These are phyloP conservation scores for Podila epigama DNA, from an alignment of 192 early-diverging fungal genomes.

Conservation along the genomic window DNA sequence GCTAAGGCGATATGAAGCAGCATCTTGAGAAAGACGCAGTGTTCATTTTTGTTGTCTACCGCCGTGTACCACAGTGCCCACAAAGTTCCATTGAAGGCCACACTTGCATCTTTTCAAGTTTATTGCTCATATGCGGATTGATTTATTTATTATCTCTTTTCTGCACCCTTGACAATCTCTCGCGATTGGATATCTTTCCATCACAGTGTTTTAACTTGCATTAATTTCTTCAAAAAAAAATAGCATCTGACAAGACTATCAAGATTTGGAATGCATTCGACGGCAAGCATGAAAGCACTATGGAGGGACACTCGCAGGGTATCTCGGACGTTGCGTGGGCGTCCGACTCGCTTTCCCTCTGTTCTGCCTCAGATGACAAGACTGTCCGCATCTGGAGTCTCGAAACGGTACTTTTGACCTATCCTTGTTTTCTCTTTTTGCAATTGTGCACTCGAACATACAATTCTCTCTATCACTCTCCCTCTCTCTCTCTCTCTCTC, in stretches of 20 bases:
- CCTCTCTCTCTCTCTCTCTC: not conserved
- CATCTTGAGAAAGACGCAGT: too few relatives aligned
- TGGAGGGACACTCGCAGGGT: conserved; percentile 91
- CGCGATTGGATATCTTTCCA: too few relatives aligned
- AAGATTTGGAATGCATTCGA: conserved; percentile 92
- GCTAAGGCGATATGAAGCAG: too few relatives aligned
- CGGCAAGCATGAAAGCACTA: conserved; percentile 83
- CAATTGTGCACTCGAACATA: not conserved
- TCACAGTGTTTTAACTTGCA: too few relatives aligned
- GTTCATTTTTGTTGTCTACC: too few relatives aligned
- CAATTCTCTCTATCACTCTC: too few relatives aligned
- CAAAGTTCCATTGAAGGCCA: too few relatives aligned
- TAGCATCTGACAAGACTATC: conserved; percentile 95
- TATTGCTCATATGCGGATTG: too few relatives aligned
- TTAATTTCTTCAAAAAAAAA: not conserved
- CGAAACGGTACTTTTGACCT: conserved; percentile 61
- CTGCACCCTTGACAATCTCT: too few relatives aligned
- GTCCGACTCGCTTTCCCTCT: conserved; percentile 85
- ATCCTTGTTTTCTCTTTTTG: conserved; percentile 11
- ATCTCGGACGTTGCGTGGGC: conserved; percentile 98
- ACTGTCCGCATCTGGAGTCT: conserved; percentile 94
- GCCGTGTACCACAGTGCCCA: too few relatives aligned
- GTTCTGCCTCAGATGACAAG: conserved; percentile 94
- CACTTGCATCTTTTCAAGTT: too few relatives aligned
- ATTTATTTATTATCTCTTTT: too few relatives aligned